Conservation (phyloP, 306 rosid species). For the Biancaea sappan region DNA sequence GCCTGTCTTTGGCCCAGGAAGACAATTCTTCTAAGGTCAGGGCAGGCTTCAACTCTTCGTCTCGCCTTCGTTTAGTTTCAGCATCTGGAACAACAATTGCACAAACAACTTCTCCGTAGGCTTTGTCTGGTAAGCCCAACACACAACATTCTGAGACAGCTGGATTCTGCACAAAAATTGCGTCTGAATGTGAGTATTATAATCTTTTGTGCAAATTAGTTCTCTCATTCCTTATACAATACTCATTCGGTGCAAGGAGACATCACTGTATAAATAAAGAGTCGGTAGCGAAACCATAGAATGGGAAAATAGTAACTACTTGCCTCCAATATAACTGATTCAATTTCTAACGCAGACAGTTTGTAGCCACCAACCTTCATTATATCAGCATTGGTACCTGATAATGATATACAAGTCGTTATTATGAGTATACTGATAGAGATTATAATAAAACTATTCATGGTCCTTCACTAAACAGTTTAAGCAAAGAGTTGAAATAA, state of each 20-base stretch:
- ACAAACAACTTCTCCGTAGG: constrained; percentile 80
- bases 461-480: background rate
- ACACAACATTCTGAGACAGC: constrained; percentile 82
- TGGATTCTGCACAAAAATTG: constrained; percentile 67
- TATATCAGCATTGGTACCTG: constrained; percentile 88
- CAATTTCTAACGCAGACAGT: constrained; percentile 89
- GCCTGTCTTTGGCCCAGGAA: constrained; percentile 78
- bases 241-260: background rate
- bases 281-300: background rate
- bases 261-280: background rate
- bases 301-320: constrained; percentile 32
- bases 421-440: background rate
- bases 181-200: constrained; percentile 16
- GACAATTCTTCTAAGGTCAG: constrained; percentile 67
- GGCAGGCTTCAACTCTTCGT: constrained; percentile 57
- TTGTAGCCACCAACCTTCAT: constrained; percentile 97
- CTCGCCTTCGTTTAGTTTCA: constrained; percentile 45
- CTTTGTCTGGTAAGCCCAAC: constrained; percentile 81
- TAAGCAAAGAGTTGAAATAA: background rate
- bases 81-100: constrained; percentile 70
- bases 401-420: constrained; percentile 46
- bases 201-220: background rate
- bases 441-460: background rate
- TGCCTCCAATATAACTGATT: constrained; percentile 84
- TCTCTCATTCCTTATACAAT: background rate